These are phyloP conservation scores for Coemansia sp. DNA, from an alignment of 192 early-diverging fungal species.

Conservation along the genomic window DNA sequence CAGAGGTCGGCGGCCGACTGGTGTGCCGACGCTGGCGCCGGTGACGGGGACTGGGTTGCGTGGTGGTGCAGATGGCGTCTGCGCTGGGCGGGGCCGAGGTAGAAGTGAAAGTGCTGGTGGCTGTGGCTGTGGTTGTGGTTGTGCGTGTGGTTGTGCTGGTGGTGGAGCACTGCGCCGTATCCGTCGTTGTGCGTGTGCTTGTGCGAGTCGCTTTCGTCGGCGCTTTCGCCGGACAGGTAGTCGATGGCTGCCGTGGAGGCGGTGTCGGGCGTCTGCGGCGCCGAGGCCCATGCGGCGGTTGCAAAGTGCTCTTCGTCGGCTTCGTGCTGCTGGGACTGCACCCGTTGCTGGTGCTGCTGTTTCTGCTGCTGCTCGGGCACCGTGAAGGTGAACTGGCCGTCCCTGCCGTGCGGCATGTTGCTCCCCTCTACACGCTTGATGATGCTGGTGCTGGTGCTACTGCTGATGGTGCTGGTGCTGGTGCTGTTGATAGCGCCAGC, in stretches of 20 bases:
- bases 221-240: constrained; percentile 2
- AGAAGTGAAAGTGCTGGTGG: constrained; percentile 23
- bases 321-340: neutral
- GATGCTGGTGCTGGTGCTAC: too few species aligned
- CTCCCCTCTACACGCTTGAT: too few species aligned
- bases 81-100: constrained; percentile 14
- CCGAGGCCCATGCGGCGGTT: constrained; percentile 24
- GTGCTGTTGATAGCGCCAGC: too few species aligned
- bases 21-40: neutral
- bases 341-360: neutral
- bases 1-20: neutral
- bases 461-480: too few species aligned
- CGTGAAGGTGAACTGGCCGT: constrained; percentile 9
- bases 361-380: constrained; percentile 9
- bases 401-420: neutral
- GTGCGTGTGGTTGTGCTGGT: constrained; percentile 37
- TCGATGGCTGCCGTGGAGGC: neutral
- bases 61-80: constrained; percentile 14
- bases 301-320: constrained; percentile 9
- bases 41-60: neutral
- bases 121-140: constrained; percentile 15
- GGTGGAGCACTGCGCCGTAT: constrained; percentile 7
- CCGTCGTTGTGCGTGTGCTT: constrained; percentile 2
- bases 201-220: constrained; percentile 10
- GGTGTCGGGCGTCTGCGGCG: constrained; percentile 4